Evolutionary conservation across 2,329 filamentous ascomycete species (phyloP), one percentile per base, ranked within the genome.

Genomic region (Fusarium metavorans): DNA sequence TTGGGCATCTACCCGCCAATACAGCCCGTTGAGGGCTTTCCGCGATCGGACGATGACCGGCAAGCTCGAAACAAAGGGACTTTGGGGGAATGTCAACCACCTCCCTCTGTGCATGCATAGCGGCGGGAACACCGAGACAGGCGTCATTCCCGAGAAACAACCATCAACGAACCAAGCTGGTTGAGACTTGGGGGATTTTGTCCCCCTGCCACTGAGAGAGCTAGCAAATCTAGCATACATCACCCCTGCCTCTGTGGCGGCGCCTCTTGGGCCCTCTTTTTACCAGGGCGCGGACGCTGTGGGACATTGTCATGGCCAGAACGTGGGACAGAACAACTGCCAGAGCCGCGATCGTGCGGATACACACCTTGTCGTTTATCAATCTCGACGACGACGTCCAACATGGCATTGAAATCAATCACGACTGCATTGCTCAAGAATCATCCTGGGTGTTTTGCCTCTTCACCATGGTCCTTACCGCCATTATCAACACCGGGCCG

Each of bases 121-220:
- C 67, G 64, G 70, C 77, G 77, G 77, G 63, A 78, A 78, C 77
- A 79, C 77, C 77, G 77, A 78, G 76, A 67, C 75, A 75, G 60
- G 74, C 65, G 72, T 78, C 74, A 78, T 78, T 78, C 74, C 75
- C 77, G 77, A 69, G 41, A 70, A 72, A 76, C 67, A 74, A 66
- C 66, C 67, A 67, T 54, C 56, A 58, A 45, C 61, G 50, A 73
- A 58, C 50, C 61, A 58, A 54, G 63, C 66, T 73, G 74, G 74
- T 71, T 71, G 56, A 65, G 45, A 72, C 37, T 65, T 69, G 64
- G 68, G 58, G 25, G 54, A 64, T 63, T 57, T 67, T 35, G n/a
- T 37, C 39, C 68, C 70, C 67, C 48, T 58, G 56, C 62, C 41
- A 43, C 56, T 67, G 34, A 54, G 48, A 64, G 52, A 74, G 56